Conservation (phyloP, 2,329 filamentous ascomycete species). For the Nigrospora osmanthi region DNA sequence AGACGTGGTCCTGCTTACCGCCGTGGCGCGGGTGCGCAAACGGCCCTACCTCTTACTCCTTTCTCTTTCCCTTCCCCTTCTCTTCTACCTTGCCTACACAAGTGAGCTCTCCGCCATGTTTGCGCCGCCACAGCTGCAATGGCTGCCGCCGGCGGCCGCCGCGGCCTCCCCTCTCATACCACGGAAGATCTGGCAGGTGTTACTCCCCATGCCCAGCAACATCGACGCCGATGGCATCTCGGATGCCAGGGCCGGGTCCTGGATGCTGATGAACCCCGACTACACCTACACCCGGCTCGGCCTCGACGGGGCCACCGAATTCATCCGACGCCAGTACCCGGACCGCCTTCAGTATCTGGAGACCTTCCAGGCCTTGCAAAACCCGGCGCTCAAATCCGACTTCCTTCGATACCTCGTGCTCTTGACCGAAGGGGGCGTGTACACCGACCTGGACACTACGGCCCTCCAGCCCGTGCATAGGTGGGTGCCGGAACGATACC, state of each 20-base stretch:
- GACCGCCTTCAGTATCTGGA: background rate
- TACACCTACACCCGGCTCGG: constrained; percentile 9
- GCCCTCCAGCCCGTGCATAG: background rate
- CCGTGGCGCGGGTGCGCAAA: background rate
- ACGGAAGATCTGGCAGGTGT: constrained; percentile 7
- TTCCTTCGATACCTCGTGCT: constrained; percentile 6
- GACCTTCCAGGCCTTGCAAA: constrained; percentile 6
- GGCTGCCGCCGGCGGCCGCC: background rate
- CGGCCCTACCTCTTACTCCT: background rate
- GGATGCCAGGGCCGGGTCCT: constrained; percentile 1
- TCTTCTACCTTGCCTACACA: background rate
- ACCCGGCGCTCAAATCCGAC: constrained; percentile 7
- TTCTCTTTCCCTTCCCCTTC: background rate
- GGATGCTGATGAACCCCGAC: constrained; percentile 5
- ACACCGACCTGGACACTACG: constrained; percentile 5
- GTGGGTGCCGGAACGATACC: constrained; percentile 3
- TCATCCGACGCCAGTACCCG: constrained; percentile 2
- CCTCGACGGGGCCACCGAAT: constrained; percentile 1
- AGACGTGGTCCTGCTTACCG: background rate
- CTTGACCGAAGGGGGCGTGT: constrained; percentile 4
- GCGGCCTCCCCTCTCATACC: constrained; percentile 25
- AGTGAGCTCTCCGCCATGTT: background rate
- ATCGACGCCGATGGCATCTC: background rate
- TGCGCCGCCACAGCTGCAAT: background rate
- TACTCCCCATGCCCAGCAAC: constrained; percentile 2